Evolutionary conservation across 208 protist species (phyloP), one percentile per base, ranked within the genome.

Genomic region (Wallacemonas sp.): DNA sequence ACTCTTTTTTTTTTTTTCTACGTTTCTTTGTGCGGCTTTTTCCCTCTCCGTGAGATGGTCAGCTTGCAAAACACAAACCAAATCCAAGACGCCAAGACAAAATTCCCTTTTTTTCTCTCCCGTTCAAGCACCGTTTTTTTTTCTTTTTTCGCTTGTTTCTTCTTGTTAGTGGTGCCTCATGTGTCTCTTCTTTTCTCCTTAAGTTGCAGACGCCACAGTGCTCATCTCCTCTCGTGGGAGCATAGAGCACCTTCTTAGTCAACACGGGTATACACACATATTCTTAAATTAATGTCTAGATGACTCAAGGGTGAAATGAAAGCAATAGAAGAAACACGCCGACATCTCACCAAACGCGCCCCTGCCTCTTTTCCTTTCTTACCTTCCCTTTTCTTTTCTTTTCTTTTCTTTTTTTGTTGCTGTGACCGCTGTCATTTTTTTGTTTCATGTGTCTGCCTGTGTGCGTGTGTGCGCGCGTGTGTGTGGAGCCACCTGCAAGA

Each of bases 121-220:
- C 28, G 18, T 70, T n/a, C n/a, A n/a, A n/a, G n/a, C n/a, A n/a
- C n/a, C n/a, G n/a, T n/a, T n/a, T n/a, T n/a, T n/a, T 49, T 64
- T 44, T 64, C 8, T 41, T 63, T 70, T 65, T 41, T 46, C 65
- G 5, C 36, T 39, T 1, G 16, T 70, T 26, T 64, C 1, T 22
- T 62, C 0, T 25, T 14, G 36, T 14, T n/a, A n/a, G n/a, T n/a
- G n/a, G n/a, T n/a, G n/a, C n/a, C n/a, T n/a, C n/a, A n/a, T n/a
- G n/a, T n/a, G n/a, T n/a, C n/a, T n/a, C n/a, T n/a, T 41, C 10
- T 41, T 7, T 41, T 14, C 36, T 16, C 36, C 36, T 41, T 14
- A 14, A 41, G 36, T 7, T 41, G 36, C 36, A 7, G 10, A 14
- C 36, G 36, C 0, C 36, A 14, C 36, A 41, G 10, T 14, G 36